phyloP scores from a whole-genome alignment of 176 grass and related monocot genomes.

The Phragmites australis region DNA sequence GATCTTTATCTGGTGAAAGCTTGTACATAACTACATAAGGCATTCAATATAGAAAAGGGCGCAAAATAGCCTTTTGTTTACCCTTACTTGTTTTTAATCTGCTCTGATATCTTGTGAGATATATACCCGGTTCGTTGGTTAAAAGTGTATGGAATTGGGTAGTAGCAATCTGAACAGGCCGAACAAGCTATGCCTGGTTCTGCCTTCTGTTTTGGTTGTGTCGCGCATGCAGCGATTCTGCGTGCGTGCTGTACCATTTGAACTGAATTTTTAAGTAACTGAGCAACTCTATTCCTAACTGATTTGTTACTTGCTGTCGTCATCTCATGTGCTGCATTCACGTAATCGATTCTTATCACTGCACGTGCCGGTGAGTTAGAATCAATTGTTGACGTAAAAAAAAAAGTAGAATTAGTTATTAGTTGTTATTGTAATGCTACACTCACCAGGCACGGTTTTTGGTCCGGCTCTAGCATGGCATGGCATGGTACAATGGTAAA shows the following conservation, averaged over 20 bases:
- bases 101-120: slow-evolving; percentile 37
- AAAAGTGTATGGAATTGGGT: slow-evolving; percentile 21
- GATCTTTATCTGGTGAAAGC: slow-evolving; percentile 25
- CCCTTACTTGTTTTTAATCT: slow-evolving; percentile 8
- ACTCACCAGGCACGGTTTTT: too few species aligned
- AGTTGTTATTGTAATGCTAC: too few species aligned
- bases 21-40: slow-evolving; percentile 50
- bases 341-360: neutral
- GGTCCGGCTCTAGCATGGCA: too few species aligned
- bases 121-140: slow-evolving; percentile 42
- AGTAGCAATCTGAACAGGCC: slow-evolving; percentile 18
- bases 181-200: neutral
- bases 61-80: slow-evolving; percentile 12
- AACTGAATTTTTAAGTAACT: slow-evolving; percentile 9
- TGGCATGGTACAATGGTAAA: too few species aligned
- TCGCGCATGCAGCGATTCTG: neutral
- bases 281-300: neutral
- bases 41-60: slow-evolving; percentile 36
- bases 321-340: neutral
- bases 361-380: neutral
- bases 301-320: slow-evolving; percentile 15
- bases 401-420: too few species aligned
- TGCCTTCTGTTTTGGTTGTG: neutral
- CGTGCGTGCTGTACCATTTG: neutral
- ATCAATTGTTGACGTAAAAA: neutral